Evolutionary conservation across 2,329 filamentous ascomycete genomes (phyloP), one percentile per base, ranked within the genome.

Genomic region (Fusarium nelsonii): DNA sequence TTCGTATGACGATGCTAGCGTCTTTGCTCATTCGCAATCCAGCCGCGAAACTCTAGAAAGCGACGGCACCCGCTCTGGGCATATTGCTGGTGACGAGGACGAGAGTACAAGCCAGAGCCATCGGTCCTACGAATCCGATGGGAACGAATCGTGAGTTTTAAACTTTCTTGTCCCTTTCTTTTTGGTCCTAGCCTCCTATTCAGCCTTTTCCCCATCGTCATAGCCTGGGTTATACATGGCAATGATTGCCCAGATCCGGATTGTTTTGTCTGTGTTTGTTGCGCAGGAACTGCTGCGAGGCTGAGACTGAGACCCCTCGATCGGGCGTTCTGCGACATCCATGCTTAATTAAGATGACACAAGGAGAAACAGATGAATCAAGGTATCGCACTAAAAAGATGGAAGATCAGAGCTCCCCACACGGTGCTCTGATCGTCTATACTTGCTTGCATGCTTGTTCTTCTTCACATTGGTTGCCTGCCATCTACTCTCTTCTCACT

Each of bases 41-140:
- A 84, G 73, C 76, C 81, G 68, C 73, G 81, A 75, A 64, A 79
- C 80, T 76, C 77, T 78, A 68, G 76, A 76, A 37, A 78, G 76
- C 73, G 78, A 80, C 54, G 74, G 70, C 54, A 64, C 73, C 34
- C 70, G 56, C 28, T 79, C 78, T 30, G 68, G 69, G 40, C 69
- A 76, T 39, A 69, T 73, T 40, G 78, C 78, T 10, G 77, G 78
- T 28, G 78, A 79, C 36, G 77, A 80, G 36, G 72, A 71, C 28
- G 68, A 78, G 46, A 66, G 65, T 41, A 73, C 70, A 57, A 80
- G 78, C 69, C 77, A 79, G 39, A 46, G 78, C 64, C 77, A 79
- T 62, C 76, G 73, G 18, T 77, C 77, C 30, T 77, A 76, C 45
- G 76, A 79, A 60, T 79, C 76, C 14, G 79, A 80, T 55, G 73